phyloP scores from a whole-genome alignment of 768 basidiomycete genomes.

The Pluteus cervinus region DNA sequence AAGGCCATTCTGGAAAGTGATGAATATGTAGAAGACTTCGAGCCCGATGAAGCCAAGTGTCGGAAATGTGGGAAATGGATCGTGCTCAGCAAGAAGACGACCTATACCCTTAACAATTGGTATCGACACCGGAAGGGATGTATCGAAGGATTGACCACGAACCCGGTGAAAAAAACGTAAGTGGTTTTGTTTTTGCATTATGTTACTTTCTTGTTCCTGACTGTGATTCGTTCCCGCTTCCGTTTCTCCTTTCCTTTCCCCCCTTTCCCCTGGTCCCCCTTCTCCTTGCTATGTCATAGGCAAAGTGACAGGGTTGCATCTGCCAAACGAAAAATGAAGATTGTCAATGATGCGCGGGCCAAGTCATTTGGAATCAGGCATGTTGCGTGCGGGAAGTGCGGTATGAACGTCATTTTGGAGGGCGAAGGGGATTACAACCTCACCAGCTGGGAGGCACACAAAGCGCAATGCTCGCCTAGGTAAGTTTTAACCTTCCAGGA shows the following conservation, averaged over 20 bases:
- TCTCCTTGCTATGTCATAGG: slow-evolving; percentile 22
- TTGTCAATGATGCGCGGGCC: slow-evolving; percentile 62
- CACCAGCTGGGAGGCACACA: slow-evolving; percentile 59
- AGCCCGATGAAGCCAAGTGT: slow-evolving; percentile 50
- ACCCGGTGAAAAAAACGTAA: too few relatives aligned
- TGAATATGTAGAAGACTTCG: slow-evolving; percentile 41
- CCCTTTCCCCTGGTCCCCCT: neutral
- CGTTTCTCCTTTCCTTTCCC: slow-evolving; percentile 9
- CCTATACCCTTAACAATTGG: slow-evolving; percentile 51
- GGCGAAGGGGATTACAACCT: slow-evolving; percentile 55
- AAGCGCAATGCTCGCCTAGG: slow-evolving; percentile 42
- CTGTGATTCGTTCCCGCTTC: too few relatives aligned
- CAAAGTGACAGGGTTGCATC: slow-evolving; percentile 56
- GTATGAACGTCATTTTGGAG: slow-evolving; percentile 33
- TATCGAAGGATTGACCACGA: too few relatives aligned
- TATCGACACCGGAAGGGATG: slow-evolving; percentile 44
- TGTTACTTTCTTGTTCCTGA: too few relatives aligned
- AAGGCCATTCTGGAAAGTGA: slow-evolving; percentile 49
- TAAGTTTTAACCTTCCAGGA: too few relatives aligned
- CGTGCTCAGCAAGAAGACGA: slow-evolving; percentile 32
- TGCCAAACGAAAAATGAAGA: slow-evolving; percentile 52
- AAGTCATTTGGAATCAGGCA: slow-evolving; percentile 36
- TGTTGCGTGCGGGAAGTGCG: slow-evolving; percentile 51
- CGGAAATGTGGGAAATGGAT: slow-evolving; percentile 62
- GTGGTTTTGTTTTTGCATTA: too few relatives aligned